These are phyloP conservation scores for Mytilinidion resinicola DNA, from an alignment of 495 filamentous ascomycete species.

Conservation along the genomic window DNA sequence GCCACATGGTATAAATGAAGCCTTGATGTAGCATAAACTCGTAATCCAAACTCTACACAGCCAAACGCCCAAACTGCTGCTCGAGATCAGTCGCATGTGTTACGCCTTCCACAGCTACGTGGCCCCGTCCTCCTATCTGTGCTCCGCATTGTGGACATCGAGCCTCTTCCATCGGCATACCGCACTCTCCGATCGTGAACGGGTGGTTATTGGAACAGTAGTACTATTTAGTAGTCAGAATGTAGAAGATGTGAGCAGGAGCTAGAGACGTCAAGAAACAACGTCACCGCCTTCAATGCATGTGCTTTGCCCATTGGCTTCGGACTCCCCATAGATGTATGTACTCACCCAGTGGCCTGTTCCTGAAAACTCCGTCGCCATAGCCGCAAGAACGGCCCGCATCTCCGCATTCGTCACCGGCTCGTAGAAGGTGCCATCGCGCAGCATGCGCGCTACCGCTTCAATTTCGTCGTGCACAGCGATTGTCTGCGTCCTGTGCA, in stretches of 20 bases:
- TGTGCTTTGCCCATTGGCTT: no score
- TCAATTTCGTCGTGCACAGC: constrained; percentile 34
- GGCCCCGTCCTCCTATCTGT: constrained; percentile 53
- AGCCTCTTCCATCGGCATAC: constrained; percentile 57
- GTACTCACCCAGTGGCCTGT: no score
- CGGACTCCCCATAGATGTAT: no score
- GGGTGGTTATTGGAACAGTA: constrained; percentile 61
- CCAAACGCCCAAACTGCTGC: constrained; percentile 31
- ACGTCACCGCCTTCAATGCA: no score
- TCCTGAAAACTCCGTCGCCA: constrained; percentile 28
- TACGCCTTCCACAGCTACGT: constrained; percentile 49
- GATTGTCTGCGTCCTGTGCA: constrained; percentile 27
- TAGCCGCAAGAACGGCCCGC: constrained; percentile 34
- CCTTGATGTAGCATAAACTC: no score
- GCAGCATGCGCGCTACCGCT: constrained; percentile 36
- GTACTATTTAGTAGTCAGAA: no score
- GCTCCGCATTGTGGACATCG: constrained; percentile 61
- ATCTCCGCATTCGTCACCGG: constrained; percentile 44
- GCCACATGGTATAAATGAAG: no score
- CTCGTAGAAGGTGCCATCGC: constrained; percentile 39
- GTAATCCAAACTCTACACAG: neutral
- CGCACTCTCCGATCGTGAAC: constrained; percentile 70
- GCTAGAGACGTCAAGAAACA: no score
- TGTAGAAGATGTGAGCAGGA: no score
- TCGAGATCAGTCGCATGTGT: constrained; percentile 46